Percentiles rank a stretch among this genome's conserved stretches.
phyloP scores from a whole-genome alignment of 2,329 filamentous ascomycete species.

The Periglandula ipomoeae region DNA sequence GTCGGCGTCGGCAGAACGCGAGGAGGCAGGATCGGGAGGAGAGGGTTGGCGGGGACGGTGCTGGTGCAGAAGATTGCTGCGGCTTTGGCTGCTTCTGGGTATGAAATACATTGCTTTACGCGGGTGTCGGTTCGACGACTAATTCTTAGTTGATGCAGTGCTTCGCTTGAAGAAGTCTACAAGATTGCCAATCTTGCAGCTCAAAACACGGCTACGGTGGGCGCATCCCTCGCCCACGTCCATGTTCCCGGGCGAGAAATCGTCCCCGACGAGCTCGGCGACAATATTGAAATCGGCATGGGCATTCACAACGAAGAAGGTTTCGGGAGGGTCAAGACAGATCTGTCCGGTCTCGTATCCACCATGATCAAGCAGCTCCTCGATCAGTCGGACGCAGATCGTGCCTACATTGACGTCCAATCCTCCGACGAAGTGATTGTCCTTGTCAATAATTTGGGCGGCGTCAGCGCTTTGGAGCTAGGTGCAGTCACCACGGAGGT shows the following conservation, averaged over 20 bases:
- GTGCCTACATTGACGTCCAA: slow-evolving; percentile 40
- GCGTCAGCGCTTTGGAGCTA: slow-evolving; percentile 13
- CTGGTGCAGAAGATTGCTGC: slow-evolving; percentile 57
- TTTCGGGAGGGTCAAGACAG: slow-evolving; percentile 39
- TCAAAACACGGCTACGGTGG: slow-evolving; percentile 41
- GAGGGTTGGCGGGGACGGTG: slow-evolving; percentile 45
- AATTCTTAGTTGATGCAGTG: no score
- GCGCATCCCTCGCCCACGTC: slow-evolving; percentile 41
- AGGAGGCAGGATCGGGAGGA: background rate
- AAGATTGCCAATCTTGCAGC: slow-evolving; percentile 32
- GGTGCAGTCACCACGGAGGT: slow-evolving; percentile 13
- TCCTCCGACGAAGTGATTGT: slow-evolving; percentile 23
- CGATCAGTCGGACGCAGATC: slow-evolving; percentile 41
- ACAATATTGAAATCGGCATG: slow-evolving; percentile 48
- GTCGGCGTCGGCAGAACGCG: slow-evolving; percentile 49
- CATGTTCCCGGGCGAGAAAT: slow-evolving; percentile 41
- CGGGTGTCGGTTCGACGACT: no score
- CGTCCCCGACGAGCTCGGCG: slow-evolving; percentile 27
- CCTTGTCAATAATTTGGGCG: slow-evolving; percentile 16
- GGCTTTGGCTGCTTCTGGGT: slow-evolving; percentile 37
- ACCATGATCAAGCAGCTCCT: slow-evolving; percentile 59
- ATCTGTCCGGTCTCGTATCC: slow-evolving; percentile 39
- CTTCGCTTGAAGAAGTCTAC: slow-evolving; percentile 32
- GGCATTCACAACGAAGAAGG: slow-evolving; percentile 15
- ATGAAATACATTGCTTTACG: background rate